Evolutionary conservation across 2,329 filamentous ascomycete species (phyloP), one percentile per base, ranked within the genome.

Genomic region (Colletotrichum ledebouriae): DNA sequence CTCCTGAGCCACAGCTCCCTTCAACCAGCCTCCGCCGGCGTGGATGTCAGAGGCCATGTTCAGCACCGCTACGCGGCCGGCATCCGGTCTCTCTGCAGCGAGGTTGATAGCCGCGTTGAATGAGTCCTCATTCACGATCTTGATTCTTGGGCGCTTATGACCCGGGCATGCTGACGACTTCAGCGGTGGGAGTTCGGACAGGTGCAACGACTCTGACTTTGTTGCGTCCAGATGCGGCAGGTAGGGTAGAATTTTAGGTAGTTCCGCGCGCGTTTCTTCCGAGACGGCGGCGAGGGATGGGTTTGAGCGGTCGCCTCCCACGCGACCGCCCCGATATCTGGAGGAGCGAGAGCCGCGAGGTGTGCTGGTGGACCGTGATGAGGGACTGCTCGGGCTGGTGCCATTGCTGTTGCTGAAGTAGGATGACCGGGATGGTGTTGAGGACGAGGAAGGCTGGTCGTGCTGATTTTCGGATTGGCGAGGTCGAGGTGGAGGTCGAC

Each of bases 1-100:
- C 78, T 93, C 90, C 76, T 93, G 90, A 0, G 90, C 90, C 34
- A 86, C 77, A 62, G 88, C 82, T 41, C 90, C 90, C 42, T 82
- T 83, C 4, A 84, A 75, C 84, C 89, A 92, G 17, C 89, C 89
- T 20, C 90, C 90, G n/a, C 90, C 90, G 0, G 87, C 83, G 13
- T 73, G 76, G 3, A 76, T 72, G 53, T 86, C 82, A 58, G 87
- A 91, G 15, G 90, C 90, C 79, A 92, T 87, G 73, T 92, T 93
- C 67, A 93, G 80, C 25, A 92, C 83, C 37, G 84, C 86, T n/a
- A 90, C 83, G 7, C 78, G 76, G 4, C 76, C 76, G 50, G 71
- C 72, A 4, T 72, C 53, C 1, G 73, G 68, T 1, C 62, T 67
- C 29, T 78, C 72, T 17, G 69, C 61, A 3, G 73, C 73, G 22